Conservation (phyloP, 345 rosid genomes). For the Aquilaria yunnanensis region DNA sequence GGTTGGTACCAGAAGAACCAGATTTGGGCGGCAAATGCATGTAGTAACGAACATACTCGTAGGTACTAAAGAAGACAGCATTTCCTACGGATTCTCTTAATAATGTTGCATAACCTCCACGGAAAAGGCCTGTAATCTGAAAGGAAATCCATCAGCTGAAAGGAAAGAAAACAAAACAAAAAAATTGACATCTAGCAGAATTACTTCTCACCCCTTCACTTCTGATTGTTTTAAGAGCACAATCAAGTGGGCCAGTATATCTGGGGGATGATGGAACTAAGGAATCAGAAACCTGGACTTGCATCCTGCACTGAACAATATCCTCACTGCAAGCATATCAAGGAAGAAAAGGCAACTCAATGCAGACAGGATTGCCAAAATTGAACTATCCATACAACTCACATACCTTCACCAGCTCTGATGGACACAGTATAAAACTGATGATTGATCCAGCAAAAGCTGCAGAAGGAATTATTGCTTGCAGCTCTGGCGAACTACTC, state of each 20-base stretch:
- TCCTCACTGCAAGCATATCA: constrained; percentile 29
- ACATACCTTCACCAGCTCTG: constrained; percentile 81
- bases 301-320: constrained; percentile 93
- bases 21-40: constrained; percentile 52
- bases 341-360: constrained; percentile 8
- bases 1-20: constrained; percentile 34
- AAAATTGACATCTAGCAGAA: constrained; percentile 9
- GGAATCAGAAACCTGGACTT: constrained; percentile 87
- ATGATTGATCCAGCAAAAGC: constrained; percentile 85
- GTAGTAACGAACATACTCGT: constrained; percentile 66
- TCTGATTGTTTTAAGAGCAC: constrained; percentile 70
- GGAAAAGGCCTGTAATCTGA: constrained; percentile 85
- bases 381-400: not conserved
- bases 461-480: constrained; percentile 83
- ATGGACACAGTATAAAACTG: constrained; percentile 82
- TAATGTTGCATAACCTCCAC: constrained; percentile 79
- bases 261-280: constrained; percentile 54
- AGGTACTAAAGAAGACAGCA: constrained; percentile 71
- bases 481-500: constrained; percentile 47
- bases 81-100: constrained; percentile 83
- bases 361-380: not conserved
- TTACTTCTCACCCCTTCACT: constrained; percentile 73
- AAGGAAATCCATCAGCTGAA: constrained; percentile 29
- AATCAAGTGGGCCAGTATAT: constrained; percentile 73
- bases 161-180: not conserved